These are phyloP conservation scores for Zoysia matrella DNA, from an alignment of 202 grass and related monocot genomes.

Conservation along the genomic window DNA sequence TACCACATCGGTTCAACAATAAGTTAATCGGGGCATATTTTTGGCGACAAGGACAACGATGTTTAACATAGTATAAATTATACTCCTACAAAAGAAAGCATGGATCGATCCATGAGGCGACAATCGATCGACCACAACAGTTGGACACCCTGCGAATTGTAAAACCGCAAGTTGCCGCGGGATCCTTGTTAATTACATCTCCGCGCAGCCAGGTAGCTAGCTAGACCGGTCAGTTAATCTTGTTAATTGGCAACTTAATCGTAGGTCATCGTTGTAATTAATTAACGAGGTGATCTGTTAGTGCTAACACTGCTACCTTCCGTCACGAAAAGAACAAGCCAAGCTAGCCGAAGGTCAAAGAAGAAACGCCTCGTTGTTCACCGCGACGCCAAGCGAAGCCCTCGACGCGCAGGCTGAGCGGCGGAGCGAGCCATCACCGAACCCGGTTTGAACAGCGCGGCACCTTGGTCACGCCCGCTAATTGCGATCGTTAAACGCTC, in stretches of 20 bases:
- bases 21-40: conserved; percentile 3
- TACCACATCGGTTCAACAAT: background rate
- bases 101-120: background rate
- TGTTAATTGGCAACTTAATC: conserved; percentile 26
- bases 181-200: conserved; percentile 28
- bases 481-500: too few relatives aligned
- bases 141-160: conserved; percentile 20
- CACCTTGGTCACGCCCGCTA: conserved; percentile 6
- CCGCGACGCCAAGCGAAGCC: too few relatives aligned
- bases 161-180: conserved; percentile 37
- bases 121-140: conserved; percentile 4
- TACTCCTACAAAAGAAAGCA: background rate
- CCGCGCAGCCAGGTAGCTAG: background rate
- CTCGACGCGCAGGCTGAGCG: too few relatives aligned
- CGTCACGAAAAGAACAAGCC: background rate
- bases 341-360: too few relatives aligned
- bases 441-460: background rate
- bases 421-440: background rate
- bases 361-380: too few relatives aligned
- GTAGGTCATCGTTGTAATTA: too few relatives aligned
- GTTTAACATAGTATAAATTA: background rate
- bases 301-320: background rate
- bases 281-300: too few relatives aligned
- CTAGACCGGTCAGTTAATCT: background rate
- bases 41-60: conserved; percentile 14